A percentile compares a stretch with the other conserved stretches of the same genome.
Evolutionary conservation across 352 stramenopile species (phyloP).

Genomic region (Globisporangium nunn): DNA sequence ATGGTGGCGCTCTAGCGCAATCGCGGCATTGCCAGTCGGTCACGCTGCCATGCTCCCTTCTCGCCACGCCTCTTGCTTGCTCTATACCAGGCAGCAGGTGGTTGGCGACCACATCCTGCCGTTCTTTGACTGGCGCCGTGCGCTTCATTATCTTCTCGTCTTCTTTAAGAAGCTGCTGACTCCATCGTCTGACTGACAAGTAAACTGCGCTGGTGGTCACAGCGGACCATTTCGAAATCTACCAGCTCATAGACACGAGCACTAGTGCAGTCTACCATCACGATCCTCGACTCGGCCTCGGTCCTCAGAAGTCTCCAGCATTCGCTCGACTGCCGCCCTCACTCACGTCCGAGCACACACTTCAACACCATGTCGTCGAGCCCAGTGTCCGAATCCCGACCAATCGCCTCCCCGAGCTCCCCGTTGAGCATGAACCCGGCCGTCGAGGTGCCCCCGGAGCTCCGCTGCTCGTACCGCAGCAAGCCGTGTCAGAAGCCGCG

Average conservation of each 20-base stretch:
- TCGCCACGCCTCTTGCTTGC: not conserved
- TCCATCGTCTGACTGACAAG: not conserved
- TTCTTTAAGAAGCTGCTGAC: not conserved
- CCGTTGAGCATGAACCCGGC: not conserved
- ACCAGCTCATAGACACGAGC: not conserved
- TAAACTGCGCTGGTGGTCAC: not conserved
- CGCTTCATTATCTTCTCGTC: not conserved
- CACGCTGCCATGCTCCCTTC: not conserved
- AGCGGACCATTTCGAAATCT: slow-evolving; percentile 2
- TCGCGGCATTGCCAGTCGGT: not conserved
- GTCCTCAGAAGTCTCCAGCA: not conserved
- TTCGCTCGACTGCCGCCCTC: too few species aligned
- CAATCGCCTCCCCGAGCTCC: not conserved
- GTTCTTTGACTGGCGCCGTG: not conserved
- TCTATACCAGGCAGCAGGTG: slow-evolving; percentile 1
- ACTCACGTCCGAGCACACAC: not conserved
- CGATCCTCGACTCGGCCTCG: not conserved
- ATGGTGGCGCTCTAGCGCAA: not conserved
- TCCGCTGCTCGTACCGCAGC: slow-evolving; percentile 26
- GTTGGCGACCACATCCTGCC: not conserved
- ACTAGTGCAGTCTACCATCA: not conserved
- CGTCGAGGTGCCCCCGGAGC: slow-evolving; percentile 2
- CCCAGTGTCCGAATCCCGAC: not conserved
- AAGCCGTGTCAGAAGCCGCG: slow-evolving; percentile 28
- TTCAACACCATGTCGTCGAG: not conserved